Conservation (phyloP, 139 green algal species). For the Astrephomene gubernaculifera region DNA sequence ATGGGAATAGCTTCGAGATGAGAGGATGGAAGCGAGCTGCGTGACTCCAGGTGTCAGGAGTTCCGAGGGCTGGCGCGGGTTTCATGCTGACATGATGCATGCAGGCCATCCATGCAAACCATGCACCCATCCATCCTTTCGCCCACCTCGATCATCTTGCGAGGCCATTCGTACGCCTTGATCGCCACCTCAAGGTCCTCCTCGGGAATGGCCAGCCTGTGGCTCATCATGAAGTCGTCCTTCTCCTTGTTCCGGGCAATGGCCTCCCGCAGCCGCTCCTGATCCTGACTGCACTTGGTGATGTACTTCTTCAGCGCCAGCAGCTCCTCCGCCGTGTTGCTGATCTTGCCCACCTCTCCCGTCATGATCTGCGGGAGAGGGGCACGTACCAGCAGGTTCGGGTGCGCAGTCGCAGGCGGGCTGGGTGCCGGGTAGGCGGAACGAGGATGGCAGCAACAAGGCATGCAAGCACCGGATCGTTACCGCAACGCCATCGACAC, state of each 20-base stretch:
- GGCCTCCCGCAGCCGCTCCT: constrained; percentile 64
- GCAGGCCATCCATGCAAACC: too few species aligned
- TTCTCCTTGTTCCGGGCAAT: constrained; percentile 71
- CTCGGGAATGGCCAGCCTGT: constrained; percentile 66
- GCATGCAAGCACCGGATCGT: too few species aligned
- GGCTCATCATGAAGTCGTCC: constrained; percentile 57
- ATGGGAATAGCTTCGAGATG: too few species aligned
- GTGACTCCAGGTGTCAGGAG: too few species aligned
- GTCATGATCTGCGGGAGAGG: constrained; percentile 60
- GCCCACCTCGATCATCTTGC: constrained; percentile 57
- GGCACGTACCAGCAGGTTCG: background rate
- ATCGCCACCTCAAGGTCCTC: constrained; percentile 80
- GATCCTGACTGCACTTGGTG: constrained; percentile 57
- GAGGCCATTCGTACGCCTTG: constrained; percentile 81
- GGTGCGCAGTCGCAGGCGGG: background rate
- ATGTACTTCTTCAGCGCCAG: constrained; percentile 82
- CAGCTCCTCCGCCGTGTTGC: constrained; percentile 72
- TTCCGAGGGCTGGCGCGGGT: too few species aligned
- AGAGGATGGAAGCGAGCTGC: too few species aligned
- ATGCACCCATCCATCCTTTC: too few species aligned
- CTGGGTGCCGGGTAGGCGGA: too few species aligned
- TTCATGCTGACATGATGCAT: too few species aligned
- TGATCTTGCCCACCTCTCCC: constrained; percentile 63
- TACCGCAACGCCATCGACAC: background rate
- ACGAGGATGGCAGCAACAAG: too few species aligned